Evolutionary conservation across 2,329 filamentous ascomycete species (phyloP), one percentile per base, ranked within the genome.

Genomic region (Aspergillus novoparasiticus): DNA sequence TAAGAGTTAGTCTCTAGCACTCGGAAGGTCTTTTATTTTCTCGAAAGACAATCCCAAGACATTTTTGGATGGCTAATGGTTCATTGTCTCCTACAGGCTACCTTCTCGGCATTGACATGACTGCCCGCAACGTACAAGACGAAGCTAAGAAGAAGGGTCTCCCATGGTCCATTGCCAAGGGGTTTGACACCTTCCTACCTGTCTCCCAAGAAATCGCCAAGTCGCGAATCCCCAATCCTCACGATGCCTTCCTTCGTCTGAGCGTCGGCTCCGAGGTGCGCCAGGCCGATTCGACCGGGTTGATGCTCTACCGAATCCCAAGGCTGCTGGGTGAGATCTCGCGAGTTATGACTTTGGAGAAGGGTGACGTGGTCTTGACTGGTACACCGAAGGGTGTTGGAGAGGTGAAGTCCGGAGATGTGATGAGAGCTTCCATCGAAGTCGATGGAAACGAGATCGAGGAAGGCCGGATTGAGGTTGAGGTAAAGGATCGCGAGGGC

Each of bases 321-420:
- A 85, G 92, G 70, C 89, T 96, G 67, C 79, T 99, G 74, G 91
- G 90, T 73, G 93, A 97, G 81, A 96, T 99, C 75, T 95, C 92
- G 68, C 90, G 90, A 76, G 94, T 98, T 62, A 97, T 98, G 93
- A 93, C 93, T 10, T 84, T 99, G 63, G 90, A 96, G 79, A 87
- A 91, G 73, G 95, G 94, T 56, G 95, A 99, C 78, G 89, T 99
- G 73, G 88, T 99, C 56, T 82, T 99, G 71, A 99, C 95, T n/a
- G 95, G 95, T 21, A 99, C 95, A 57, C 95, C 95, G 57, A 97
- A 97, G 81, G 95, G 95, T 14, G 95, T 99, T 1, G 95, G 95
- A 1, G 85, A 89, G 23, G 93, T 97, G 1, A 87, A 89, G 64
- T 88, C 91, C 1, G 95, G 95, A 2, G 94, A 99, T 80, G 84